Evolutionary conservation across 2,329 filamentous ascomycete genomes (phyloP).

Genomic region (Helminthosporium solani): DNA sequence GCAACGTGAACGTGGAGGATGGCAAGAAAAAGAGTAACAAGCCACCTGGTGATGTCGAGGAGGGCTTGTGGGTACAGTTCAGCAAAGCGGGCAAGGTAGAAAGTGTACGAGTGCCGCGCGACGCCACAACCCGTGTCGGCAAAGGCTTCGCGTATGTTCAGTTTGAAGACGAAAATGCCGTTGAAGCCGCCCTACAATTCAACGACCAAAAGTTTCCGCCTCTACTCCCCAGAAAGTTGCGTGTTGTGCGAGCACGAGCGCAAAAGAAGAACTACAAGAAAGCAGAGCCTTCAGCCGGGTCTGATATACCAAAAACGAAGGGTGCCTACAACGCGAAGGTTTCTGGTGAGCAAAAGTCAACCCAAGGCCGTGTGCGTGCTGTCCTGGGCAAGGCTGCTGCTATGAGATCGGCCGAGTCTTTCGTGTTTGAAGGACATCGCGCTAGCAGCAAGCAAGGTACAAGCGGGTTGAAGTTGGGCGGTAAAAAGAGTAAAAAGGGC

Average conservation of each 20-base stretch:
- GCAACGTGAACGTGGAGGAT: constrained; percentile 61
- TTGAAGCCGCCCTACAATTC: constrained; percentile 86
- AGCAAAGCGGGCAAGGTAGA: constrained; percentile 78
- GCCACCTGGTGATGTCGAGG: constrained; percentile 80
- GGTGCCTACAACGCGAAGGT: constrained; percentile 68
- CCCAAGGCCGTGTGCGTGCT: constrained; percentile 71
- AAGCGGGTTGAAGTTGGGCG: constrained; percentile 61
- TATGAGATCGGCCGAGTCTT: constrained; percentile 63
- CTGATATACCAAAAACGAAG: constrained; percentile 26
- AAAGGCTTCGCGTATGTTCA: constrained; percentile 99
- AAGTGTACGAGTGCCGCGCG: constrained; percentile 87
- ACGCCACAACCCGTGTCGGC: constrained; percentile 85
- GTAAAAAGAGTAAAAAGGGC: constrained; percentile 50
- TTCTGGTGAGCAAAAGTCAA: constrained; percentile 68
- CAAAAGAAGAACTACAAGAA: constrained; percentile 44
- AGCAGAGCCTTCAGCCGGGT: constrained; percentile 17
- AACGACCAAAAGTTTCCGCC: constrained; percentile 92
- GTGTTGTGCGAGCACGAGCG: constrained; percentile 83
- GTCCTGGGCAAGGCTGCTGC: constrained; percentile 71
- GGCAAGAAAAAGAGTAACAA: constrained; percentile 68
- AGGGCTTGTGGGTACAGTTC: constrained; percentile 87
- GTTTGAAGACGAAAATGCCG: constrained; percentile 81
- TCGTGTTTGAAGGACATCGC: constrained; percentile 80
- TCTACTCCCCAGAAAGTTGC: constrained; percentile 83
- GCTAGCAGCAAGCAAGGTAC: constrained; percentile 67